Evolutionary conservation across 2,329 filamentous ascomycete species (phyloP), one percentile per base, ranked within the genome.

Genomic region (Aspergillus caelatus): DNA sequence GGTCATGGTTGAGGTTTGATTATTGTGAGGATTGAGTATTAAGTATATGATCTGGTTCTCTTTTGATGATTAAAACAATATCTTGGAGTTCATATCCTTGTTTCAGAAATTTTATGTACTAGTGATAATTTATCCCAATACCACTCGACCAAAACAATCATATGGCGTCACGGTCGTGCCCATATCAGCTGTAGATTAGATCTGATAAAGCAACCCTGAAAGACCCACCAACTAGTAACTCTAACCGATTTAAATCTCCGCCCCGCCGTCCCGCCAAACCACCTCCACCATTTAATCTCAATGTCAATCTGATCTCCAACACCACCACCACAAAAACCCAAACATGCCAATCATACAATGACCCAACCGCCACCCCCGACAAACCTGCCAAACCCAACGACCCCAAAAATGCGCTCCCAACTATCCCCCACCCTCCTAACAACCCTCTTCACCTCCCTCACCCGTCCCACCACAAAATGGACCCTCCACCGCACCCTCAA

Each of bases 401-500:
- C 19, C 9, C 30, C 30, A 8, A 54, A 23, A 14, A 54, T 36
- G 52, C 30, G 30, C 2, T 32, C 19, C 52, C 32, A 32, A 26
- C 7, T 21, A 21, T 16, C 52, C 14, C 32, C 52, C n/a, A 21
- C 23, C 30, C 32, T 36, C 30, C 32, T 36, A 1, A 19, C 48
- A 30, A 36, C 52, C n/a, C 52, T 62, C 32, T 74, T 78, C 63
- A 65, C 66, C 53, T 76, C 75, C 28, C 69, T 79, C 52, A 57
- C 64, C 48, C 65, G 67, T 60, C 64, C 68, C 55, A 62, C 70
- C 9, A 70, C 70, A 54, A 72, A 65, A 45, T 81, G 79, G 79
- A 59, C 68, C 19, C 70, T 81, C 32, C 74, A 70, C 41, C 78
- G 79, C 45, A 78, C 71, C 45, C 74, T 82, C 19, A 73, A 75